A percentile compares a stretch with the other conserved stretches of the same genome.
Conservation (phyloP, 2,329 filamentous ascomycete species). For the Cladophialophora yegresii region DNA sequence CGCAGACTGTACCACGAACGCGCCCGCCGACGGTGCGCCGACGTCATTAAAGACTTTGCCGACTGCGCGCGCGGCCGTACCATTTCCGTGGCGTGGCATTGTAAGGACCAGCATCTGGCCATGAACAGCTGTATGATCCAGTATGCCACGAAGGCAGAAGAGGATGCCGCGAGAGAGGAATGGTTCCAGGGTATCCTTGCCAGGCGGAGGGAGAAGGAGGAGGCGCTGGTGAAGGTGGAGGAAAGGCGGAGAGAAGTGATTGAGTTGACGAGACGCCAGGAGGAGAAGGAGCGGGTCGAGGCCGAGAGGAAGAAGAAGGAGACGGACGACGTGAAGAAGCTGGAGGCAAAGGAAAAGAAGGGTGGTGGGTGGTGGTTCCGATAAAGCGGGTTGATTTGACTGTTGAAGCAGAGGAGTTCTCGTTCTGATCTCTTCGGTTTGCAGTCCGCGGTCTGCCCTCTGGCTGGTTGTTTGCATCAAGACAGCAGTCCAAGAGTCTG, state of each 20-base stretch:
- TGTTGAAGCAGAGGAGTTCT: neutral
- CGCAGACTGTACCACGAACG: conserved; percentile 77
- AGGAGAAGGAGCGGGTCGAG: conserved; percentile 33
- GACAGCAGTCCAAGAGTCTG: neutral
- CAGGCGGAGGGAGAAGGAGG: conserved; percentile 68
- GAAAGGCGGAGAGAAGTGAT: conserved; percentile 47
- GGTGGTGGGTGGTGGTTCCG: conserved; percentile 20
- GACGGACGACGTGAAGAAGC: conserved; percentile 18
- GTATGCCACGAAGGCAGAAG: conserved; percentile 79
- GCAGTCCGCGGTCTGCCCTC: neutral
- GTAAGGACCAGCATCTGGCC: conserved; percentile 71
- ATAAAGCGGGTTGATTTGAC: neutral
- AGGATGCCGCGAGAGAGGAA: conserved; percentile 86
- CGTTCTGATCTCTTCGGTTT: too few relatives aligned
- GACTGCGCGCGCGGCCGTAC: conserved; percentile 84
- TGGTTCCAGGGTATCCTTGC: conserved; percentile 83
- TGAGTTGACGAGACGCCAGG: conserved; percentile 33
- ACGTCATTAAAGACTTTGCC: conserved; percentile 86
- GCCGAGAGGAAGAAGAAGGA: conserved; percentile 26
- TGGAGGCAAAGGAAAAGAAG: conserved; percentile 19
- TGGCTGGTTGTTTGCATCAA: neutral
- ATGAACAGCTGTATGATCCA: conserved; percentile 98
- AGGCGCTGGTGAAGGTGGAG: conserved; percentile 49
- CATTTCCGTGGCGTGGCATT: conserved; percentile 83
- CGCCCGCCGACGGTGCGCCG: conserved; percentile 72